Conservation (phyloP, 78 protist species). For the Monocercomonoides exilis region DNA sequence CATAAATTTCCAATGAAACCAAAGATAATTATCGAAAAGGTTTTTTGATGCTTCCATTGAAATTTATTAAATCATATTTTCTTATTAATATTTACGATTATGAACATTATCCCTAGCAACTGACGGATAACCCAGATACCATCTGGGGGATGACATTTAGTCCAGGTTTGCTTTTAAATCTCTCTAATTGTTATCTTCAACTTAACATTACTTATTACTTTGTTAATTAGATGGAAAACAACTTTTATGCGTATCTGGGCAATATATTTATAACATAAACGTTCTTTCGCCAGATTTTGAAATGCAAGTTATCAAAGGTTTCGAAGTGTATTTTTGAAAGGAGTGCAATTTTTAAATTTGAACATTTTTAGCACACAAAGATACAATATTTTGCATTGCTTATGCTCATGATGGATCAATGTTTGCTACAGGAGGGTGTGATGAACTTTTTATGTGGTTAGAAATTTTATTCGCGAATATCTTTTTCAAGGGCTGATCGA, state of each 20-base stretch:
- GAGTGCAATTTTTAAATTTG: too few species aligned
- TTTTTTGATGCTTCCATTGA: neutral
- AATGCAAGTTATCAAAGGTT: constrained; percentile 26
- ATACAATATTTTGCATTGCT: constrained; percentile 43
- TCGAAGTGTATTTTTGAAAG: neutral
- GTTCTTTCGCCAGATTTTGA: constrained; percentile 20
- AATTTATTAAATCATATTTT: neutral
- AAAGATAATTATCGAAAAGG: too few species aligned
- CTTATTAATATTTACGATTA: too few species aligned
- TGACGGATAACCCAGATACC: too few species aligned
- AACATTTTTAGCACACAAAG: constrained; percentile 39
- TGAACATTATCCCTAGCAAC: too few species aligned
- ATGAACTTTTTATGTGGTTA: neutral
- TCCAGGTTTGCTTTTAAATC: too few species aligned
- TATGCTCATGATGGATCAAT: constrained; percentile 57
- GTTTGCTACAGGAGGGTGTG: constrained; percentile 54
- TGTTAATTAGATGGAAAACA: constrained; percentile 36
- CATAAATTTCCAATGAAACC: too few species aligned
- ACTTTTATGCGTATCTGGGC: constrained; percentile 31
- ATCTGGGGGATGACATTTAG: too few species aligned
- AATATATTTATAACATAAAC: constrained; percentile 36
- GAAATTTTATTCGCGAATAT: neutral
- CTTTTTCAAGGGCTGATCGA: constrained; percentile 40
- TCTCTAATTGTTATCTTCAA: too few species aligned
- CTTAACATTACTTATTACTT: too few species aligned